A percentile compares a stretch with the other conserved stretches of the same genome.
Conservation (phyloP, 2,329 filamentous ascomycete genomes). For the Fonsecaea pedrosoi region DNA sequence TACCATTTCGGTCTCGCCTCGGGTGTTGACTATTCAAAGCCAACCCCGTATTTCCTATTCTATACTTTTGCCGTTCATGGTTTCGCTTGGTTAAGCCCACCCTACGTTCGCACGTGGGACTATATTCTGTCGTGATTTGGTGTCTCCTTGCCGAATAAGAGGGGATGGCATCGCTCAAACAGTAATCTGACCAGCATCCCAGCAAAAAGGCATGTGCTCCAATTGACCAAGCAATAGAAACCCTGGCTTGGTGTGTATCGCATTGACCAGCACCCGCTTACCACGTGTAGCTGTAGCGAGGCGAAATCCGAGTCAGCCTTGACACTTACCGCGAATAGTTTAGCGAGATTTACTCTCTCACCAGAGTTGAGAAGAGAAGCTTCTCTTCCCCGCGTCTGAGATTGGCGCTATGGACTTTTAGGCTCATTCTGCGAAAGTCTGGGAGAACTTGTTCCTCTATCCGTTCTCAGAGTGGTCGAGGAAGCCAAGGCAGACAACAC, state of each 20-base stretch:
- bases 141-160: not conserved
- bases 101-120: not conserved
- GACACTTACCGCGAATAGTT: not conserved
- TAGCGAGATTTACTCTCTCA: not conserved
- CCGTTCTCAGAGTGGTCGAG: not conserved
- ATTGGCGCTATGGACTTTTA: not conserved
- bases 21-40: not conserved
- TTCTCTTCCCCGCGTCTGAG: not conserved
- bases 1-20: not conserved
- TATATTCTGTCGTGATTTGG: not conserved
- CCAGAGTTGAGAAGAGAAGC: not conserved
- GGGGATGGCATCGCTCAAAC: not conserved
- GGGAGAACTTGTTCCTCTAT: not conserved
- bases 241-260: not conserved
- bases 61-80: not conserved
- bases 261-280: no score
- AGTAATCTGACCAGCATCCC: not conserved
- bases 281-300: not conserved
- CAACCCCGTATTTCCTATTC: not conserved
- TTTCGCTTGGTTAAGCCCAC: not conserved
- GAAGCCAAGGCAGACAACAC: not conserved
- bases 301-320: not conserved
- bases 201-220: no score
- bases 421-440: not conserved
- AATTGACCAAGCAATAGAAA: no score